These are phyloP conservation scores for Geranomyces variabilis DNA, from an alignment of 192 early-diverging fungal species.

Conservation along the genomic window DNA sequence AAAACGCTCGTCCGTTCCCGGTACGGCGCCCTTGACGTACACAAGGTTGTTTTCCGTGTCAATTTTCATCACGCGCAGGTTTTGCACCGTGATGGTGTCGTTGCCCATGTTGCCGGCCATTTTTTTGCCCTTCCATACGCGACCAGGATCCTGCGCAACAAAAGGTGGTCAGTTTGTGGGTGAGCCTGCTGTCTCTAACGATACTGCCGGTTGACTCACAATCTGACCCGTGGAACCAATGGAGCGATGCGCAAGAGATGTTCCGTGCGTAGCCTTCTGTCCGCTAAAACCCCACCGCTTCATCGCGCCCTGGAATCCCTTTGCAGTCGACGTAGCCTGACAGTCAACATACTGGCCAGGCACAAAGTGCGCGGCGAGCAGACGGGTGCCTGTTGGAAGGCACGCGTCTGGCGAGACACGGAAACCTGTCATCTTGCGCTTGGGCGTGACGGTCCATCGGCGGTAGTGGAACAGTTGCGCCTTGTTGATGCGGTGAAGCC, in stretches of 20 bases:
- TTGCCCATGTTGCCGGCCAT: constrained; percentile 97
- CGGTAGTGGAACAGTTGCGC: constrained; percentile 78
- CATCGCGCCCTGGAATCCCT: constrained; percentile 97
- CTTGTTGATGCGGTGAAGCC: constrained; percentile 61
- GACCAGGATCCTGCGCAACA: constrained; percentile 68
- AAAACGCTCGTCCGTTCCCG: constrained; percentile 83
- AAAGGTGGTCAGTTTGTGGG: too few relatives aligned
- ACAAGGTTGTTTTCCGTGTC: constrained; percentile 84
- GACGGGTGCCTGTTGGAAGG: constrained; percentile 65
- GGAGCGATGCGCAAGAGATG: constrained; percentile 84
- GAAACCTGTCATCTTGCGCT: constrained; percentile 82
- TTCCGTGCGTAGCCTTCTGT: constrained; percentile 92
- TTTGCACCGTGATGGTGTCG: constrained; percentile 77
- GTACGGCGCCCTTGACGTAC: constrained; percentile 91
- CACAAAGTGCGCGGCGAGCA: constrained; percentile 88
- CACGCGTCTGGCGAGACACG: constrained; percentile 82
- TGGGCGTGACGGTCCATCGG: constrained; percentile 71
- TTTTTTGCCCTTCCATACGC: constrained; percentile 95
- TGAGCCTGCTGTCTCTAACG: too few relatives aligned
- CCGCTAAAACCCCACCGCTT: constrained; percentile 94
- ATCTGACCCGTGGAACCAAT: constrained; percentile 84
- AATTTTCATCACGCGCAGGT: constrained; percentile 70
- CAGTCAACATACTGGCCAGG: constrained; percentile 95
- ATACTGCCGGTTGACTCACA: too few relatives aligned
- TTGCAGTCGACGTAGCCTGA: constrained; percentile 84